Evolutionary conservation across 495 filamentous ascomycete genomes (phyloP).

Genomic region (Xylaria longipes): DNA sequence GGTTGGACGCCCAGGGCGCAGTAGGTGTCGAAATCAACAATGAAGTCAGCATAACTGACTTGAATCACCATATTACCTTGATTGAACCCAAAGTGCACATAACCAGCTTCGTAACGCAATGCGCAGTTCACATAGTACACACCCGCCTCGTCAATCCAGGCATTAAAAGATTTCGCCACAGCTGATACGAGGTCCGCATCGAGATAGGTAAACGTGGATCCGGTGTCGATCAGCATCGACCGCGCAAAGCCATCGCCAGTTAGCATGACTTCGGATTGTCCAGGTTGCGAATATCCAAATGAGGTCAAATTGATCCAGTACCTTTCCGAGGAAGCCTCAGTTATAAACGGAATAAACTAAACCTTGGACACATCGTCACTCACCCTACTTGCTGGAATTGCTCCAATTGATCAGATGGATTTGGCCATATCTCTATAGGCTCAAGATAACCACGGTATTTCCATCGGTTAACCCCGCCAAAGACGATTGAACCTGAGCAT

Average conservation of each 20-base stretch:
- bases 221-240: conserved; percentile 49
- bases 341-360: no score
- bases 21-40: conserved; percentile 46
- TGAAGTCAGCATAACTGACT: conserved; percentile 53
- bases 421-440: conserved; percentile 51
- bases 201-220: conserved; percentile 52
- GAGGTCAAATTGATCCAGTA: conserved; percentile 55
- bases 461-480: conserved; percentile 52
- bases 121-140: conserved; percentile 50
- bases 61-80: conserved; percentile 48
- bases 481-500: conserved; percentile 40
- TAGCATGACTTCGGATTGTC: conserved; percentile 34
- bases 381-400: conserved; percentile 43
- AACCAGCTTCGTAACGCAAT: conserved; percentile 41
- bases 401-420: conserved; percentile 45
- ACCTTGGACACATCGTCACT: background rate
- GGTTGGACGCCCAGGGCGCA: conserved; percentile 53
- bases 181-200: conserved; percentile 44
- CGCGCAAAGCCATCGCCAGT: conserved; percentile 45
- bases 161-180: conserved; percentile 45
- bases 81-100: conserved; percentile 55
- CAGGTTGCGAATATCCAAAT: conserved; percentile 45
- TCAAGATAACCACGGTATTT: conserved; percentile 51
- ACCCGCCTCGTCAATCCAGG: conserved; percentile 41
- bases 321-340: conserved; percentile 23